phyloP scores from a whole-genome alignment of 1,284 basidiomycete genomes.

The Phenoliferia sp. region DNA sequence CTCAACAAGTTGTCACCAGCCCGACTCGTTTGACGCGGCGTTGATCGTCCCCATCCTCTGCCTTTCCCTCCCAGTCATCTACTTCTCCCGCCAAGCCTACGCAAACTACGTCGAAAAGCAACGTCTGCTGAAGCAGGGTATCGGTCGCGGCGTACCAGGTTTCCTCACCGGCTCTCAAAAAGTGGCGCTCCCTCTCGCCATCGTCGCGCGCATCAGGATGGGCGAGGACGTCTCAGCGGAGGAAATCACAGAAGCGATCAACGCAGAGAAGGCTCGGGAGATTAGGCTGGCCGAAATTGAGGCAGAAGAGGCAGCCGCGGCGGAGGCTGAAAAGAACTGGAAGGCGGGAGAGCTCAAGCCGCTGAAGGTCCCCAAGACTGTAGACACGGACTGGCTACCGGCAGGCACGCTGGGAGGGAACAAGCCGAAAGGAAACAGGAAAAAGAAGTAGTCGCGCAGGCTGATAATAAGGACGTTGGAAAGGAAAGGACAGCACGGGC shows the following conservation, averaged over 20 bases:
- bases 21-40: slow-evolving; percentile 9
- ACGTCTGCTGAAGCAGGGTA: slow-evolving; percentile 17
- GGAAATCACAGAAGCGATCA: slow-evolving; percentile 27
- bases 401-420: background rate
- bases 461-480: too few relatives aligned
- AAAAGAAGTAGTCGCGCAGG: slow-evolving; percentile 6
- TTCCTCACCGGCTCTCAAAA: background rate
- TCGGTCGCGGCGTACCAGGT: slow-evolving; percentile 27
- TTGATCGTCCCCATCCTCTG: slow-evolving; percentile 19
- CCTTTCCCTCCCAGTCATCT: slow-evolving; percentile 12
- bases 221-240: slow-evolving; percentile 31
- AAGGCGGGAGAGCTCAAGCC: slow-evolving; percentile 1
- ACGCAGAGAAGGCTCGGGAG: slow-evolving; percentile 10
- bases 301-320: background rate
- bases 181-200: background rate
- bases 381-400: slow-evolving; percentile 25
- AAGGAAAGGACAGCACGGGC: too few relatives aligned
- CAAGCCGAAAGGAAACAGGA: background rate
- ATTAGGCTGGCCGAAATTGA: background rate
- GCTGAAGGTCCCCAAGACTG: slow-evolving; percentile 13
- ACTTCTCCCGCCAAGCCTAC: slow-evolving; percentile 3
- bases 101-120: background rate
- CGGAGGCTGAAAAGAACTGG: background rate
- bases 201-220: slow-evolving; percentile 26
- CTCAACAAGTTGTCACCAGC: too few relatives aligned